These are phyloP conservation scores for Cryphonectria japonica DNA, from an alignment of 2,329 filamentous ascomycete species.

Conservation along the genomic window DNA sequence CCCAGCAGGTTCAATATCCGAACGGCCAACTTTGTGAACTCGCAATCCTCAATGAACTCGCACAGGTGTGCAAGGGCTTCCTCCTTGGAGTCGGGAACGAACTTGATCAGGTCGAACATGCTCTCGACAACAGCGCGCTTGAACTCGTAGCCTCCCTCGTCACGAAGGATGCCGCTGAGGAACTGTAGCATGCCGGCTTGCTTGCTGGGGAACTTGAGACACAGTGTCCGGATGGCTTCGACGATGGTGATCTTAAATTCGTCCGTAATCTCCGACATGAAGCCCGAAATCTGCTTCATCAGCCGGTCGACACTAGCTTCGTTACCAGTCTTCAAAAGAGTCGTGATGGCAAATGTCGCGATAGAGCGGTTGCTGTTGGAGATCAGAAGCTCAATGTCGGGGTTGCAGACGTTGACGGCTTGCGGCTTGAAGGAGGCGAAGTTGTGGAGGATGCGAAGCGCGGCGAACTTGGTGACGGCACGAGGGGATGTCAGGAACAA, in stretches of 20 bases:
- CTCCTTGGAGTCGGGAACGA: constrained; percentile 85
- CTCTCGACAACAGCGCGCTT: constrained; percentile 97
- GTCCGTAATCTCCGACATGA: constrained; percentile 99
- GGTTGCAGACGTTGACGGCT: constrained; percentile 91
- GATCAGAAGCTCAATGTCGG: constrained; percentile 94
- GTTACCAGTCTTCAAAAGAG: constrained; percentile 96
- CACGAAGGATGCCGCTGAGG: constrained; percentile 92
- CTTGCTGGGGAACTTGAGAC: constrained; percentile 97
- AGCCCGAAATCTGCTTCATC: constrained; percentile 97
- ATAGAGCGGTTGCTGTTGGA: constrained; percentile 97
- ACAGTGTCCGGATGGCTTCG: constrained; percentile 94
- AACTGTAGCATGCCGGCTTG: constrained; percentile 98
- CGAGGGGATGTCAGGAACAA: constrained; percentile 95
- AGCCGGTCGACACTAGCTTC: constrained; percentile 94
- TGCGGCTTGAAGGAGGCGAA: constrained; percentile 96
- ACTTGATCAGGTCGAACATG: constrained; percentile 99
- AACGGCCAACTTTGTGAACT: constrained; percentile 97
- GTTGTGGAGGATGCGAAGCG: constrained; percentile 93
- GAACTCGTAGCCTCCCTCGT: constrained; percentile 98
- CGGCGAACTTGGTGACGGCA: constrained; percentile 95
- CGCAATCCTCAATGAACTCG: constrained; percentile 99
- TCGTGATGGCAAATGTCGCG: constrained; percentile 97
- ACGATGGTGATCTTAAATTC: constrained; percentile 99
- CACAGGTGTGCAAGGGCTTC: constrained; percentile 91
- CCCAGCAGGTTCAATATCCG: constrained; percentile 93